These are phyloP conservation scores for Amanita molliuscula DNA, from an alignment of 768 basidiomycete genomes.

Conservation along the genomic window DNA sequence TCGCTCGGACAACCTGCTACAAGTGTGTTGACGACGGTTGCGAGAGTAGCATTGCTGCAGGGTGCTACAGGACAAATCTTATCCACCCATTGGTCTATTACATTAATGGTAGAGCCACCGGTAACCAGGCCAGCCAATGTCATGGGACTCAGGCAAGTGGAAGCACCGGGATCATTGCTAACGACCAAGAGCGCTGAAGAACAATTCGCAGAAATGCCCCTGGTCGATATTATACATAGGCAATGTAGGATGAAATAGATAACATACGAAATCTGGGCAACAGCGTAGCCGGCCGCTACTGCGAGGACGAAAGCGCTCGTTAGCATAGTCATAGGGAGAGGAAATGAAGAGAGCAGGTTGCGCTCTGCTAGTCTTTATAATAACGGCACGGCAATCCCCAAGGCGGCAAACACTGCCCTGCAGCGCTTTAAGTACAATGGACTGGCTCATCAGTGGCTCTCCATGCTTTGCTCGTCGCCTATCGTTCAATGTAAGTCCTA, in stretches of 20 bases:
- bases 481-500: slow-evolving; percentile 10
- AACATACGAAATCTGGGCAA: slow-evolving; percentile 33
- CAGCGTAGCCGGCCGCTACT: slow-evolving; percentile 22
- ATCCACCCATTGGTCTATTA: slow-evolving; percentile 4
- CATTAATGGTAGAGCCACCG: neutral
- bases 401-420: neutral
- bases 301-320: slow-evolving; percentile 13
- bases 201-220: slow-evolving; percentile 39
- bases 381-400: neutral
- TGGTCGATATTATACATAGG: slow-evolving; percentile 5
- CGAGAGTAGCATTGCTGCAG: slow-evolving; percentile 53
- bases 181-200: slow-evolving; percentile 33
- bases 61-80: slow-evolving; percentile 12
- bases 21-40: slow-evolving; percentile 41
- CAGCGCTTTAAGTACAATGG: slow-evolving; percentile 12
- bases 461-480: slow-evolving; percentile 11
- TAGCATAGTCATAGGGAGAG: slow-evolving; percentile 9
- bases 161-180: slow-evolving; percentile 31
- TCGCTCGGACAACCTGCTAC: slow-evolving; percentile 36
- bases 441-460: slow-evolving; percentile 13
- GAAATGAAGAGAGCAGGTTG: slow-evolving; percentile 8
- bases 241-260: neutral
- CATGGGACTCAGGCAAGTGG: slow-evolving; percentile 37
- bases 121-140: slow-evolving; percentile 18
- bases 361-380: neutral